Evolutionary conservation across 805 yeast species (phyloP), one percentile per base, ranked within the genome.

Genomic region (Wickerhamiella shivajii): DNA sequence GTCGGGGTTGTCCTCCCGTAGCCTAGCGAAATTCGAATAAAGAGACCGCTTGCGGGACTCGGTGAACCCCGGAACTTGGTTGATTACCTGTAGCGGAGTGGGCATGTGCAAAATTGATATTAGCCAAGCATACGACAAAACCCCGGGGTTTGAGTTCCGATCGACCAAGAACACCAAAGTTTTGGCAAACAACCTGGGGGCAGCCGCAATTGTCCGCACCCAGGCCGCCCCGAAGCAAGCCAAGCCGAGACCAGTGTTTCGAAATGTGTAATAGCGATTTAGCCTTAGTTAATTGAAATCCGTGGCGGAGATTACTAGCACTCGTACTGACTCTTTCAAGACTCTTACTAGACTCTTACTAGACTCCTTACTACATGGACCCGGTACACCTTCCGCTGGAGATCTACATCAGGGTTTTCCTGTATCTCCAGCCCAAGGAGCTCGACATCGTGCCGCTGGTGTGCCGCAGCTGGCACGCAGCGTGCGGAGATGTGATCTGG

Each of bases 1-100:
- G 36, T 64, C 71, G 3, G 54, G 56, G 39, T 68, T 68, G 3
- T 50, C 29, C 9, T 60, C 64, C 36, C 55, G 51, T 19, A 68
- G 51, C n/a, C 59, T 51, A 7, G 53, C 41, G 41, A 66, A 68
- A 40, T 67, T 64, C 2, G 71, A 63, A 39, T 57, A 68, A 27
- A 68, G 53, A n/a, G 73, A 67, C 4, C 54, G 48, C 21, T 64
- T 48, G 17, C 74, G 51, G 7, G 61, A 44, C 6, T 47, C 41
- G 8, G 60, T 55, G 49, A 66, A 66, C 7, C 45, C 48, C 6
- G 54, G 50, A 40, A 57, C 47, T 2, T 40, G 30, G 38, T 24
- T 36, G 12, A 30, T 22, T n/a, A 36, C 37, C 22, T 37, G 21
- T 24, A 29, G 40, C 19, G 29, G 38, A 37, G 24, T 31, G n/a